phyloP scores from a whole-genome alignment of 2,329 filamentous ascomycete species.

The Rutstroemia sydowiana region DNA sequence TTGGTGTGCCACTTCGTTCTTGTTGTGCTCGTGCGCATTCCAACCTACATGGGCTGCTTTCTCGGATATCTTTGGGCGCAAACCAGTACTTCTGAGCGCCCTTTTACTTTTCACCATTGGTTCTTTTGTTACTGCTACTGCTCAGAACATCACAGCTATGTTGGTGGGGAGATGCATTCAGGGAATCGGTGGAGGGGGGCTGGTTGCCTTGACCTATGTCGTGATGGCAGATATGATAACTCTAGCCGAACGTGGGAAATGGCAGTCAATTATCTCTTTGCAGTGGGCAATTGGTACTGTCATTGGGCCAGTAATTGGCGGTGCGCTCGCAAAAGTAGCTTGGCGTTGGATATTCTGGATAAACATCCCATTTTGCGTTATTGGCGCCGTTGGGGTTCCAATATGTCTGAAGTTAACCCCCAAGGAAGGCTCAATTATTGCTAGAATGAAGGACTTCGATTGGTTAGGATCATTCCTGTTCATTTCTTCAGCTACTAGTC shows the following conservation, averaged over 20 bases:
- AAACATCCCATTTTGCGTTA: slow-evolving; percentile 21
- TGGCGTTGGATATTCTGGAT: slow-evolving; percentile 27
- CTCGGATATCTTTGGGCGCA: slow-evolving; percentile 21
- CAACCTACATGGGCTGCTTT: slow-evolving; percentile 37
- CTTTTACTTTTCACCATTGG: slow-evolving; percentile 20
- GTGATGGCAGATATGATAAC: slow-evolving; percentile 39
- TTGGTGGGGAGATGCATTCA: slow-evolving; percentile 35
- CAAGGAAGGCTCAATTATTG: slow-evolving; percentile 17
- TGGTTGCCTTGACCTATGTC: slow-evolving; percentile 39
- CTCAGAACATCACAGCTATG: slow-evolving; percentile 24
- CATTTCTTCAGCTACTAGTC: slow-evolving; percentile 46
- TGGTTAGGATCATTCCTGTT: slow-evolving; percentile 57
- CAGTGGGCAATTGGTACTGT: slow-evolving; percentile 26
- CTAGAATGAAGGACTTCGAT: slow-evolving; percentile 38
- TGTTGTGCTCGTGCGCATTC: slow-evolving; percentile 55
- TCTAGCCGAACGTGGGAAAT: slow-evolving; percentile 35
- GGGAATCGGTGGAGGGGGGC: slow-evolving; percentile 43
- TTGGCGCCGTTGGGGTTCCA: slow-evolving; percentile 19
- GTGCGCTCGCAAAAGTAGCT: slow-evolving; percentile 33
- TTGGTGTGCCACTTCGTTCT: slow-evolving; percentile 59
- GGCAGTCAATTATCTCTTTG: slow-evolving; percentile 23
- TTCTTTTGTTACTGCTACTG: slow-evolving; percentile 29
- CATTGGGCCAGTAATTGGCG: slow-evolving; percentile 33
- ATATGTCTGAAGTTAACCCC: slow-evolving; percentile 19
- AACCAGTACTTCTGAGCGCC: slow-evolving; percentile 18